Evolutionary conservation across 108 stramenopile genomes (phyloP), one percentile per base, ranked within the genome.

Genomic region (Fistulifera solaris): DNA sequence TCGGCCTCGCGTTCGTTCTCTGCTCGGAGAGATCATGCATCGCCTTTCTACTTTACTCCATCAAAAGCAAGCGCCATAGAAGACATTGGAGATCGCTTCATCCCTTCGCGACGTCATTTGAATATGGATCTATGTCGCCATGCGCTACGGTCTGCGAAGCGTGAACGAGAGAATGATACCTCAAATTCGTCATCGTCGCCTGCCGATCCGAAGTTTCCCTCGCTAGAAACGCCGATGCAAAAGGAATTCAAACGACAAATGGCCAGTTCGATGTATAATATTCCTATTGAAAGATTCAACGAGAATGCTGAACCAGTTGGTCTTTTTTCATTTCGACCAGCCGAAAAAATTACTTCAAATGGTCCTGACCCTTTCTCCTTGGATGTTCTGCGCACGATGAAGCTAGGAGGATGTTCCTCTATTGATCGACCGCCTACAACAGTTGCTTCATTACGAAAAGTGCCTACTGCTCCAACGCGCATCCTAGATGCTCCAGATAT

Each of bases 401-500:
- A 73, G 4, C 54, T 73, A 48, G 61, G 67, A 40, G 66, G 65
- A 27, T 61, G 63, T 12, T 46, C 41, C 38, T 24, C 40, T n/a
- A 57, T 52, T n/a, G 68, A 72, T 38, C n/a, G 48, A 12, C 40
- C 48, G 13, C 27, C 31, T 1, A 60, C 56, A 38, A 35, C 49
- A n/a, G 54, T 25, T 16, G 49, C 38, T 1, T 54, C 35, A 14
- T 70, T 52, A 12, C 84, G 96, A 11, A 78, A 78, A 62, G 98
- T 99, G 52, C 94, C 99, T 22, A 80, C 85, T 14, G 88, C 95
- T 7, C 99, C 99, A 5, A 67, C 76, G 35, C 88, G 97, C 35
- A 94, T 97, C 58, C 73, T 99, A 52, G 99, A 99, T 75, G 99
- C 99, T 7, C 99, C 99, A 2, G 97, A 98, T 59, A 73, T 99